Conservation (phyloP, 352 stramenopile genomes). For the Pythium oligandrum region DNA sequence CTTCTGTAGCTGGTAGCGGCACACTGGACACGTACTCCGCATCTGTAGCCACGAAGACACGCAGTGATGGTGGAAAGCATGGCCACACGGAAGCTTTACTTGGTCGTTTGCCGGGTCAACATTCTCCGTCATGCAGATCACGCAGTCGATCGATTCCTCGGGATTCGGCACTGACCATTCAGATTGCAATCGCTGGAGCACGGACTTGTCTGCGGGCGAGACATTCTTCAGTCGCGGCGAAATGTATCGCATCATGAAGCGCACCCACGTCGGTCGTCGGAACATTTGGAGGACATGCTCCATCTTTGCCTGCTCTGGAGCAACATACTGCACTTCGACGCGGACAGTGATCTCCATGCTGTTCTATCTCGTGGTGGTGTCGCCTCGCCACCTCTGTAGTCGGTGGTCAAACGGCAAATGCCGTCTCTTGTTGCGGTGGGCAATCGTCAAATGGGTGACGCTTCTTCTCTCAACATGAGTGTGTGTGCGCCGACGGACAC, state of each 20-base stretch:
- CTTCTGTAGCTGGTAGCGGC: conserved; percentile 82
- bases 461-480: no score
- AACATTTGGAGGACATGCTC: conserved; percentile 55
- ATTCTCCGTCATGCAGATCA: conserved; percentile 85
- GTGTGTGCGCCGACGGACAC: no score
- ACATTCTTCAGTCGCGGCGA: conserved; percentile 57
- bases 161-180: conserved; percentile 16
- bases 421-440: no score
- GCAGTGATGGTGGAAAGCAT: conserved; percentile 90
- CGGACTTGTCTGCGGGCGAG: conserved; percentile 33
- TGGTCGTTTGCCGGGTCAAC: conserved; percentile 27
- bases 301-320: conserved; percentile 32
- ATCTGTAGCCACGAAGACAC: conserved; percentile 89
- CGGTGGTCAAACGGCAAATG: conserved; percentile 9
- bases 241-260: conserved; percentile 59
- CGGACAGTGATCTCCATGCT: conserved; percentile 45
- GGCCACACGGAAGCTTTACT: conserved; percentile 80
- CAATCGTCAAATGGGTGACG: no score
- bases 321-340: conserved; percentile 60
- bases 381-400: not conserved
- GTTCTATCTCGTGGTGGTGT: not conserved
- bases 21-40: conserved; percentile 90
- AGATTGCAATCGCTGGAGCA: conserved; percentile 29
- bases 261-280: conserved; percentile 42
- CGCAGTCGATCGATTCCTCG: conserved; percentile 30